Conservation (phyloP, 306 rosid species). For the Ormosia emarginata region DNA sequence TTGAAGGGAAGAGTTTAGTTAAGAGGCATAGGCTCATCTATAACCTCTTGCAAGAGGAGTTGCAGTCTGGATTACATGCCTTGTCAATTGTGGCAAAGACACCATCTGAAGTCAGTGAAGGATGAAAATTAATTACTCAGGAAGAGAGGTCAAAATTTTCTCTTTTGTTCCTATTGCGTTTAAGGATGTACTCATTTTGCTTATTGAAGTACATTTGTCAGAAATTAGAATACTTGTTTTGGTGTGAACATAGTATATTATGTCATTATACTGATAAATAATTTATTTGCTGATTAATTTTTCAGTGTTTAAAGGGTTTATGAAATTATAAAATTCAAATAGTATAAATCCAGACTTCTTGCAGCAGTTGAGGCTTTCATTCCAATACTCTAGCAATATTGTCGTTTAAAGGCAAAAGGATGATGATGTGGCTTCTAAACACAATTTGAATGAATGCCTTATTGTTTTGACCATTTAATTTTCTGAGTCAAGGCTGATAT, state of each 20-base stretch:
- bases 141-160: slow-evolving; percentile 27
- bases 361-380: not conserved
- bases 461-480: not conserved
- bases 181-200: not conserved
- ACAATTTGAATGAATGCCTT: not conserved
- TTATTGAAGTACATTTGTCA: slow-evolving; percentile 1
- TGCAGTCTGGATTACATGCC: slow-evolving; percentile 77
- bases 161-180: not conserved
- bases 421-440: not conserved
- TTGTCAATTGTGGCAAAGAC: slow-evolving; percentile 80
- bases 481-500: not conserved
- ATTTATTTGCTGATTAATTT: not conserved
- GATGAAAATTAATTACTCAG: slow-evolving; percentile 15
- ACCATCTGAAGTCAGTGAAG: slow-evolving; percentile 52
- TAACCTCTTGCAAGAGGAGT: slow-evolving; percentile 66
- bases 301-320: not conserved
- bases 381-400: not conserved
- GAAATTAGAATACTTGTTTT: slow-evolving; percentile 18
- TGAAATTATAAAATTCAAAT: slow-evolving; percentile 9
- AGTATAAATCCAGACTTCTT: not conserved
- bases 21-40: slow-evolving; percentile 87
- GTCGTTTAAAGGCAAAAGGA: not conserved
- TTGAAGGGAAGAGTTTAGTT: slow-evolving; percentile 84
- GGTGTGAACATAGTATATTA: not conserved
- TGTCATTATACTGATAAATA: slow-evolving; percentile 15